Base-by-base conservation (phyloP, 805 yeast genomes). In the Wickerhamomyces chambardii region DNA sequence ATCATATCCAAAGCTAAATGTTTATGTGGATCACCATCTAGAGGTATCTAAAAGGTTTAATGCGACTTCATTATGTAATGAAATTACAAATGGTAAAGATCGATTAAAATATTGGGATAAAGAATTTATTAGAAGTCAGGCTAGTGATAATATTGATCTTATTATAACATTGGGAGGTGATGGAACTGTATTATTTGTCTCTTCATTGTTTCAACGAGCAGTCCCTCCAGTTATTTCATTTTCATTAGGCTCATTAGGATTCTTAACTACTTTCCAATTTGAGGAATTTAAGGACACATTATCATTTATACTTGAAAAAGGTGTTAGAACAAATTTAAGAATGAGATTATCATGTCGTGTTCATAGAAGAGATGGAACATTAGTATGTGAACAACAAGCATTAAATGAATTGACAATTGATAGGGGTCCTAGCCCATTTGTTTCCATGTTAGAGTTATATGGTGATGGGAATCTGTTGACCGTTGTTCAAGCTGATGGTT, bases 121-220 rank as follows among this genome's bases (percentile, higher is more conserved):
- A 33, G 67, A 67, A 15, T 63, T 79, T 36, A 70, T 84, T 11
- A 48, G 55, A 12, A 47, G 58, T 38, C 33, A 52, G 32, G 41
- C 52, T 36, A 53, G 53, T n/a, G 66, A 70, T 26, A 48, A 64
- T 31, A 73, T 78, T 43, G 97, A 90, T 55, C 63, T 89, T 40
- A 79, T 86, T 3, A 74, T 90, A 30, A 85, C 97, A 0, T 64
- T 92, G 8, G 98, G 98, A 17, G 98, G 98, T 15, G 98, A 92
- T 53, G 97, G 98, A 8, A 92, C 98, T 0, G 95, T 90, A 32
- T 63, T 90, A 9, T 82, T 82, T 49, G 90, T 90, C 0, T 86
- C 95, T 2, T 80, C 92, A 37, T 63, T 87, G 29, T 92, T 92
- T 58, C 94, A 84, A 59, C 64, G 71, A 38, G 70, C 73, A 33